Conservation (phyloP, 2,329 filamentous ascomycete genomes). For the Talaromyces sp. region DNA sequence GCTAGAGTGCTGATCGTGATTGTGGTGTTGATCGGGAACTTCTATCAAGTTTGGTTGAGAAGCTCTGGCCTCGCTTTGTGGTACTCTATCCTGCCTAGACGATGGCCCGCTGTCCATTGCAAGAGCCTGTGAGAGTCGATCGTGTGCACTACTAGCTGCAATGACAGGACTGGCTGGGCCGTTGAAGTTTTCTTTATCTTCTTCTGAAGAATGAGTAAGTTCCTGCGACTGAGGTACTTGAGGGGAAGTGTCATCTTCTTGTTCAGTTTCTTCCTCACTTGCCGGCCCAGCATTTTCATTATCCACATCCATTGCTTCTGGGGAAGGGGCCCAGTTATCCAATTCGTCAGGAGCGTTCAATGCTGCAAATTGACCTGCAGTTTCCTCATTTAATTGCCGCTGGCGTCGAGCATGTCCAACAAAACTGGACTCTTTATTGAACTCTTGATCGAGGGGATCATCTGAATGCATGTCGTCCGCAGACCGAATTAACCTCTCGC, state of each 20-base stretch:
- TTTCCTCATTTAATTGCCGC: slow-evolving; percentile 37
- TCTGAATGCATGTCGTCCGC: slow-evolving; percentile 37
- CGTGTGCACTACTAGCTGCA: slow-evolving; percentile 38
- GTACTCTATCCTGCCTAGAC: slow-evolving; percentile 7
- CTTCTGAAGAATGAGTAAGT: slow-evolving; percentile 37
- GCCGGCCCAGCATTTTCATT: slow-evolving; percentile 25
- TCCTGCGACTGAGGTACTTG: slow-evolving; percentile 34
- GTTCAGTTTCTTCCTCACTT: slow-evolving; percentile 52
- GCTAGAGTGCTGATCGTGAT: slow-evolving; percentile 9
- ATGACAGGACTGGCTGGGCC: slow-evolving; percentile 30
- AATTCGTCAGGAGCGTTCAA: slow-evolving; percentile 37
- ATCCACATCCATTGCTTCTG: slow-evolving; percentile 5
- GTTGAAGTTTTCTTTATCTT: slow-evolving; percentile 52
- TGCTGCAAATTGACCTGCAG: slow-evolving; percentile 38
- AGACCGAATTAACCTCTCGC: slow-evolving; percentile 38
- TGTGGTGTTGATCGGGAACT: slow-evolving; percentile 7
- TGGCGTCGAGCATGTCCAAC: slow-evolving; percentile 38
- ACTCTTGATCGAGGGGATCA: slow-evolving; percentile 45
- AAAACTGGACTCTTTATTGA: slow-evolving; percentile 47
- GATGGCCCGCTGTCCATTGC: slow-evolving; percentile 29
- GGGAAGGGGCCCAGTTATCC: not conserved
- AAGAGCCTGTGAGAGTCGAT: slow-evolving; percentile 42
- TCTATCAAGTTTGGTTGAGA: slow-evolving; percentile 2
- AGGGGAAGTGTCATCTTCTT: slow-evolving; percentile 43
- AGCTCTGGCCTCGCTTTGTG: not conserved